These are phyloP conservation scores for Ceratocystis papillata DNA, from an alignment of 2,329 filamentous ascomycete species.

Conservation along the genomic window DNA sequence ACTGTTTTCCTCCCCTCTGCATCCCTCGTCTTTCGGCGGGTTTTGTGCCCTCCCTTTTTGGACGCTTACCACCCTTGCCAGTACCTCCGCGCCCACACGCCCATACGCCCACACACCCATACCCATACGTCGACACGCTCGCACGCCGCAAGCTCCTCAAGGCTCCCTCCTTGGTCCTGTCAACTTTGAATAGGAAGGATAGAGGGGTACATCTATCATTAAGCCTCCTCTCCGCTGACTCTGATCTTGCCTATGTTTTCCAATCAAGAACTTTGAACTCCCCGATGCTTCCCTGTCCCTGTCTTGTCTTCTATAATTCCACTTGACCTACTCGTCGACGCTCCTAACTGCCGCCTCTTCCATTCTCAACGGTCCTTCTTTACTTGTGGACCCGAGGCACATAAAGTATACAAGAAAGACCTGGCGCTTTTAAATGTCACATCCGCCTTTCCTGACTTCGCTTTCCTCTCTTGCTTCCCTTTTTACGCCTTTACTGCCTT, in stretches of 20 bases:
- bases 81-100: too few relatives aligned
- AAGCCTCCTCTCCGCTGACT: background rate
- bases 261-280: background rate
- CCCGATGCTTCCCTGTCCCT: slow-evolving; percentile 23
- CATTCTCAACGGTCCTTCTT: background rate
- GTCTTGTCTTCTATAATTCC: slow-evolving; percentile 24
- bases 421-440: slow-evolving; percentile 1
- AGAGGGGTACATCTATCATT: background rate
- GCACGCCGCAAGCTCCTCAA: background rate
- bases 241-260: background rate
- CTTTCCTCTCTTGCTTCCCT: background rate
- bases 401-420: background rate
- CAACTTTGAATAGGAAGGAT: background rate
- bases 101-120: too few relatives aligned
- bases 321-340: slow-evolving; percentile 18
- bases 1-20: background rate
- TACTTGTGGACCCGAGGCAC: background rate
- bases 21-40: background rate
- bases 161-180: background rate
- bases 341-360: slow-evolving; percentile 9
- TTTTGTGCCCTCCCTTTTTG: background rate
- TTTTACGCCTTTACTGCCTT: background rate
- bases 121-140: background rate
- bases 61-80: background rate
- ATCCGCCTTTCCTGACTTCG: background rate